phyloP scores from a whole-genome alignment of 2,329 filamentous ascomycete genomes.

The Metarhizium album region DNA sequence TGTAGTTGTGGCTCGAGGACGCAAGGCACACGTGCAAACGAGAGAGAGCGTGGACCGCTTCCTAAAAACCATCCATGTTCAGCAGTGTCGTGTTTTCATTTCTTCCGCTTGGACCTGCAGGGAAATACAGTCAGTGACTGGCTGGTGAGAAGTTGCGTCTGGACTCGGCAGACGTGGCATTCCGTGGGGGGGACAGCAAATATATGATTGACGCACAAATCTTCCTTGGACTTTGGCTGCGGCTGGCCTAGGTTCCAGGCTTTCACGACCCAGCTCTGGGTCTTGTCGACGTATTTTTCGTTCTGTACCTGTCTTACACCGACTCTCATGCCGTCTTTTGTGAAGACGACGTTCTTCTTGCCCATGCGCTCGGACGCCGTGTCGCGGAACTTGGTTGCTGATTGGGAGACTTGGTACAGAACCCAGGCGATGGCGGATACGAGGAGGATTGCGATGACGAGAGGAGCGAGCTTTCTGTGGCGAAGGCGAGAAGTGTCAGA shows the following conservation, averaged over 20 bases:
- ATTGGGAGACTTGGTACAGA: slow-evolving; percentile 62
- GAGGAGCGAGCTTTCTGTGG: slow-evolving; percentile 51
- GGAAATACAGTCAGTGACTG: background rate
- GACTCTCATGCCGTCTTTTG: slow-evolving; percentile 63
- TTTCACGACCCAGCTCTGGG: slow-evolving; percentile 58
- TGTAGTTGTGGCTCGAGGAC: background rate
- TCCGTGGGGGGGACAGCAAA: background rate
- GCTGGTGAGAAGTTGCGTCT: background rate
- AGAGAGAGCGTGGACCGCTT: too few relatives aligned
- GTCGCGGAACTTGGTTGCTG: slow-evolving; percentile 53
- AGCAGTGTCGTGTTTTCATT: slow-evolving; percentile 1
- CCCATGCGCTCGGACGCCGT: slow-evolving; percentile 60
- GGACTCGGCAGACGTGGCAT: background rate
- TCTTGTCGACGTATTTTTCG: slow-evolving; percentile 63
- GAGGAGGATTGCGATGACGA: slow-evolving; percentile 52
- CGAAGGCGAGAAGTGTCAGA: background rate
- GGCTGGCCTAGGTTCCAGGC: slow-evolving; percentile 48
- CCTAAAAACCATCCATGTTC: background rate
- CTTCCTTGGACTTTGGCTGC: slow-evolving; percentile 11
- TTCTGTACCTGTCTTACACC: slow-evolving; percentile 57
- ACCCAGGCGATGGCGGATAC: slow-evolving; percentile 49
- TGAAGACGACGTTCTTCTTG: slow-evolving; percentile 64
- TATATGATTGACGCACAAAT: slow-evolving; percentile 10
- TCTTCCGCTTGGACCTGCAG: slow-evolving; percentile 8
- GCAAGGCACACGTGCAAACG: background rate